Conservation (phyloP, 2,329 filamentous ascomycete genomes). For the Colletotrichum nymphaeae region DNA sequence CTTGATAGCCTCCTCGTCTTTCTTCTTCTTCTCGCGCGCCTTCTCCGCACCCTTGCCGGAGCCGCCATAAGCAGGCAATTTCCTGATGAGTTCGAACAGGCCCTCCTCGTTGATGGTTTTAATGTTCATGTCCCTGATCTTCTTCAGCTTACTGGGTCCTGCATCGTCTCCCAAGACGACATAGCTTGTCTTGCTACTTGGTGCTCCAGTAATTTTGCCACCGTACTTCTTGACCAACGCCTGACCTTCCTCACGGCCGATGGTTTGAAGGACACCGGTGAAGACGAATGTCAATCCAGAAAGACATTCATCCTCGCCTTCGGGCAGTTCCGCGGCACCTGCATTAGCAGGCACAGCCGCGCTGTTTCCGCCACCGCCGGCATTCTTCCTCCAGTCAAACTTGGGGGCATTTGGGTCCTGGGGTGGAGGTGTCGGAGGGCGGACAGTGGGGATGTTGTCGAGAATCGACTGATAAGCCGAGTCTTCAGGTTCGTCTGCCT, state of each 20-base stretch:
- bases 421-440: slow-evolving; percentile 85
- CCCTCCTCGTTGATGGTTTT: slow-evolving; percentile 97
- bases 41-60: slow-evolving; percentile 89
- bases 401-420: slow-evolving; percentile 74
- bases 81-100: slow-evolving; percentile 85
- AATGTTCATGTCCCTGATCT: slow-evolving; percentile 82
- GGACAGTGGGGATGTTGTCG: slow-evolving; percentile 85
- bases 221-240: slow-evolving; percentile 92
- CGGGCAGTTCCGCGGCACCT: slow-evolving; percentile 78
- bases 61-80: slow-evolving; percentile 86
- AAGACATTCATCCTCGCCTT: slow-evolving; percentile 89
- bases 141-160: slow-evolving; percentile 90
- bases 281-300: slow-evolving; percentile 94
- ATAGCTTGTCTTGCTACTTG: slow-evolving; percentile 93
- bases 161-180: slow-evolving; percentile 93
- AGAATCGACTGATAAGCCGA: slow-evolving; percentile 85
- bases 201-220: slow-evolving; percentile 86
- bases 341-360: slow-evolving; percentile 70
- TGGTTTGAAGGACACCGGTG: slow-evolving; percentile 84
- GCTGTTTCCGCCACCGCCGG: slow-evolving; percentile 67
- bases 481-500: slow-evolving; percentile 74
- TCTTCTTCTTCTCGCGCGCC: slow-evolving; percentile 83
- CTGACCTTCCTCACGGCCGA: slow-evolving; percentile 87
- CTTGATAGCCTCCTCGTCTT: slow-evolving; percentile 85
- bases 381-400: slow-evolving; percentile 80